Evolutionary conservation across 352 stramenopile species (phyloP).

Genomic region (Globisporangium perplexum): DNA sequence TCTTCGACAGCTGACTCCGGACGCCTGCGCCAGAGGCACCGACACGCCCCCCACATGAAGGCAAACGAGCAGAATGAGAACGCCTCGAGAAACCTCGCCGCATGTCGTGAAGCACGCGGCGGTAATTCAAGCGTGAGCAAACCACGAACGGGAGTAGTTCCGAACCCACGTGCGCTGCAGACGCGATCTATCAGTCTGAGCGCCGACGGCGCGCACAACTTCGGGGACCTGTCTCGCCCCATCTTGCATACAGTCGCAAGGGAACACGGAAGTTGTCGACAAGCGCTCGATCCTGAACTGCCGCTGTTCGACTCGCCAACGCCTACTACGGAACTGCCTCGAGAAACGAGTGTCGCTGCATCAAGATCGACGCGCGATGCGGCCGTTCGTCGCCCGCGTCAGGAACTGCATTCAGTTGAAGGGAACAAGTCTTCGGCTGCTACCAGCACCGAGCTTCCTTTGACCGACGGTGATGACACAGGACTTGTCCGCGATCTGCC

Average conservation of each 20-base stretch:
- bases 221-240: background rate
- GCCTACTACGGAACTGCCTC: background rate
- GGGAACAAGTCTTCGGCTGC: background rate
- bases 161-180: background rate
- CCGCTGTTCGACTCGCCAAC: conserved; percentile 3
- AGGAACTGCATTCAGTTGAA: background rate
- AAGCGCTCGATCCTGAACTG: background rate
- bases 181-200: background rate
- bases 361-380: background rate
- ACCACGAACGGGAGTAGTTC: background rate
- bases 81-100: background rate
- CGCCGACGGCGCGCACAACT: no score
- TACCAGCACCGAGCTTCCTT: background rate
- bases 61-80: conserved; percentile 1
- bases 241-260: background rate
- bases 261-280: background rate
- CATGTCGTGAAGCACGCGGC: background rate
- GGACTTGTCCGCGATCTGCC: background rate
- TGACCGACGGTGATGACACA: background rate
- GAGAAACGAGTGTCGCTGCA: background rate
- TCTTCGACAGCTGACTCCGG: background rate
- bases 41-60: no score
- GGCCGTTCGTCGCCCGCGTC: background rate
- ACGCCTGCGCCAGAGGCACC: background rate
- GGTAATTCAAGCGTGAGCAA: background rate